Base-by-base conservation (phyloP, 352 stramenopile species). In the Globisporangium heterothallicum region DNA sequence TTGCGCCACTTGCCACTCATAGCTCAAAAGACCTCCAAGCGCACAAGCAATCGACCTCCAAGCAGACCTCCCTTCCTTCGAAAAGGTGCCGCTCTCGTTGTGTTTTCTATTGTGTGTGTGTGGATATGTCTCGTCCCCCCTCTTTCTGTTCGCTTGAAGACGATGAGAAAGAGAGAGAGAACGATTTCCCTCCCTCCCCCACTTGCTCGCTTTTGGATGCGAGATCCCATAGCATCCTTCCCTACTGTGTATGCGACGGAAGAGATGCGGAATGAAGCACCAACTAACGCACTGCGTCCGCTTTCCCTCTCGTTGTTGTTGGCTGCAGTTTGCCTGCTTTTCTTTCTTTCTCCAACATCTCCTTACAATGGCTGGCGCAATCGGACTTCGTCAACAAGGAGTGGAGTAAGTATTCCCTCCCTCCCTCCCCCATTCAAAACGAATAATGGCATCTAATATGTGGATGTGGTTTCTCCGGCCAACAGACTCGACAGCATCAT, bases 401-500 rank as follows among this genome's bases (percentile, higher is more conserved):
- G 61, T 73, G 29, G 67, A 76, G 67, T 76, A 59, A 47, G 67
- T 72, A 35, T 12, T 36, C 16, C 29, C 43, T 24, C 3, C 21
- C 35, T 27, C 35, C 38, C 18, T 56, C 26, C 21, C 9, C 46
- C 22, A 26, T 25, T 18, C 35, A 3, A 22, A 0, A 18, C 14
- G 0, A 26, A 19, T 43, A 42, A n/a, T n/a, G n/a, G n/a, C n/a
- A n/a, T n/a, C n/a, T n/a, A n/a, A n/a, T n/a, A n/a, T 34, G 29
- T 38, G 14, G 6, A 38, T 38, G 32, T n/a, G n/a, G n/a, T n/a
- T n/a, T n/a, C n/a, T n/a, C 29, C 19, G 9, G 7, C 10, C 16
- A 19, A 53, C 35, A 78, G 68, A 58, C 67, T 91, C 35, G 65
- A 74, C 21, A 78, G 51, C 51, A 83, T 91, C 56, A 82, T 74